Evolutionary conservation across 2,329 filamentous ascomycete species (phyloP).

Genomic region (Cytospora mali): DNA sequence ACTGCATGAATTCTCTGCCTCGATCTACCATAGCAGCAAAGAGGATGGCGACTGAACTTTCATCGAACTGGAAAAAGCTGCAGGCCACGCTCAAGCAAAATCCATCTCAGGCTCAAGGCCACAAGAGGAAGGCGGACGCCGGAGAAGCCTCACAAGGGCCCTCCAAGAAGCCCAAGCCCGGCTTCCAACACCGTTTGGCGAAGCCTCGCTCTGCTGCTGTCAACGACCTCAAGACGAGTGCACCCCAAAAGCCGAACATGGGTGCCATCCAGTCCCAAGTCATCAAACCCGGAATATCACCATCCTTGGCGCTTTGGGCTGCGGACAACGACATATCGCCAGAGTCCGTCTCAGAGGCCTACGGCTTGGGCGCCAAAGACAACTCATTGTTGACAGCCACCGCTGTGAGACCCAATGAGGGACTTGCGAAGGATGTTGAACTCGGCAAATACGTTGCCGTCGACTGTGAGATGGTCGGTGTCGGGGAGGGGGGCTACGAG

Average conservation of each 20-base stretch:
- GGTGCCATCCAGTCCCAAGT: constrained; percentile 55
- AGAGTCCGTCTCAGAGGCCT: constrained; percentile 63
- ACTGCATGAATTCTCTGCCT: background rate
- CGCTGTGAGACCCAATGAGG: constrained; percentile 63
- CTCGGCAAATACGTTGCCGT: constrained; percentile 89
- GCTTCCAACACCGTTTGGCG: constrained; percentile 15
- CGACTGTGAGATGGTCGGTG: constrained; percentile 98
- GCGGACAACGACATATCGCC: constrained; percentile 63
- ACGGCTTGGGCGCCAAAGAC: constrained; percentile 56
- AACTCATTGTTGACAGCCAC: constrained; percentile 51
- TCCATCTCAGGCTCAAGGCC: constrained; percentile 41
- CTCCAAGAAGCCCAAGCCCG: constrained; percentile 38
- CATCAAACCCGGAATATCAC: constrained; percentile 47
- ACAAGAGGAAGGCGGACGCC: constrained; percentile 47
- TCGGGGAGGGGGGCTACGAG: constrained; percentile 69
- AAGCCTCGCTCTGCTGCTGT: constrained; percentile 24
- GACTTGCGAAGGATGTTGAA: constrained; percentile 62
- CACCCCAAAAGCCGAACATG: constrained; percentile 46
- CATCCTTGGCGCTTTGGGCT: constrained; percentile 62
- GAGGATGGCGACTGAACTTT: constrained; percentile 53
- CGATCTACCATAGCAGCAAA: background rate
- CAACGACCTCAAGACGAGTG: constrained; percentile 29
- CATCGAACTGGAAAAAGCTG: constrained; percentile 78
- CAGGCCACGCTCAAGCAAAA: constrained; percentile 63
- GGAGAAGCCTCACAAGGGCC: constrained; percentile 30